A percentile compares a stretch with the other conserved stretches of the same genome.
Evolutionary conservation across 306 rosid genomes (phyloP).

Genomic region (Citrullus mucosospermus): DNA sequence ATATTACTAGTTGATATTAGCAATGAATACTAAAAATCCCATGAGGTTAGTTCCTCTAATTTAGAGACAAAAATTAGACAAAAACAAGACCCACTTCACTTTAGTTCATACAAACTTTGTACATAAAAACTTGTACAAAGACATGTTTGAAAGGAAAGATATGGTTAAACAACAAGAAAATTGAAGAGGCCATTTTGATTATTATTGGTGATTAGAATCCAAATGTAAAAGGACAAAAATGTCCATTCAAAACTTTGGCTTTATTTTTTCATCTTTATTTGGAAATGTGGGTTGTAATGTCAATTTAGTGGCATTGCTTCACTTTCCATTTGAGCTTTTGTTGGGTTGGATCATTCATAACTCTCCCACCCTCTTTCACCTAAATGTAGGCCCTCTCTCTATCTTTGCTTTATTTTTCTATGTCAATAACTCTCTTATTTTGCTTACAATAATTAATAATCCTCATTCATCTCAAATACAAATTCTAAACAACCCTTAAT

Average conservation of each 20-base stretch:
- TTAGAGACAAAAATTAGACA: background rate
- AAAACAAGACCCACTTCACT: background rate
- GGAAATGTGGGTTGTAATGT: background rate
- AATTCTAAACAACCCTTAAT: no score
- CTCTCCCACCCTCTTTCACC: background rate
- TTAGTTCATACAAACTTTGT: background rate
- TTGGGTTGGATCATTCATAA: background rate
- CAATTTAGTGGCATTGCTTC: constrained; percentile 1
- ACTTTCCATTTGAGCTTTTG: background rate
- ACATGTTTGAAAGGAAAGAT: background rate
- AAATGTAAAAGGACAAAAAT: background rate
- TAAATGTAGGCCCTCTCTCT: background rate
- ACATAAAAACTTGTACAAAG: background rate
- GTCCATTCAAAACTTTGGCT: background rate
- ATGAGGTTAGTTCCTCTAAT: background rate
- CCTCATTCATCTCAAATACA: no score
- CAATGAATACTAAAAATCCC: background rate
- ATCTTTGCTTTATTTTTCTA: no score
- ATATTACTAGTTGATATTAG: background rate
- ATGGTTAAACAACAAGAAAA: background rate
- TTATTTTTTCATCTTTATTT: background rate
- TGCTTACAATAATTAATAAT: no score
- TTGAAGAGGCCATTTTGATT: background rate
- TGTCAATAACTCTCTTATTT: no score
- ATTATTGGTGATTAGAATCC: background rate